phyloP scores from a whole-genome alignment of 2,329 filamentous ascomycete genomes.

The Fusarium sp. region DNA sequence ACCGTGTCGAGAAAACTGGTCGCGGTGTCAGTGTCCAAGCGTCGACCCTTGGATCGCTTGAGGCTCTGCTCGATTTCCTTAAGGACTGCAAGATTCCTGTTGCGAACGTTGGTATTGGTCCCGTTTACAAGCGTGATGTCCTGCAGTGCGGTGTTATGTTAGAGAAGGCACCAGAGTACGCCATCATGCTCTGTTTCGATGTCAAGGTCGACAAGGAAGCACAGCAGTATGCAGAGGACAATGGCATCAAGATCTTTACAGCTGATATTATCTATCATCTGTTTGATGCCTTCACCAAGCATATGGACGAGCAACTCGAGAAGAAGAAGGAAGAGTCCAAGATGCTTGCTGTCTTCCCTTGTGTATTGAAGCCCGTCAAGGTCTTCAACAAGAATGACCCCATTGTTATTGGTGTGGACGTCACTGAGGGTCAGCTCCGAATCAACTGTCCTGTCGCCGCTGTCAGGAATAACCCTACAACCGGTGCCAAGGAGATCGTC shows the following conservation, averaged over 20 bases:
- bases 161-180: slow-evolving; percentile 92
- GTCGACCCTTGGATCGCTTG: slow-evolving; percentile 94
- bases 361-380: slow-evolving; percentile 85
- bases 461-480: slow-evolving; percentile 81
- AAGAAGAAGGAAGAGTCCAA: slow-evolving; percentile 97
- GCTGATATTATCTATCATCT: slow-evolving; percentile 99
- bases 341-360: slow-evolving; percentile 95
- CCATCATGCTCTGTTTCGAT: slow-evolving; percentile 99
- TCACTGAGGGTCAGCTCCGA: slow-evolving; percentile 85
- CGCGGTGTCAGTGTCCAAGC: slow-evolving; percentile 97
- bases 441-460: slow-evolving; percentile 90
- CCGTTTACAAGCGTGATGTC: slow-evolving; percentile 97
- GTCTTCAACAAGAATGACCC: slow-evolving; percentile 99
- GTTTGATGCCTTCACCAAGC: slow-evolving; percentile 94
- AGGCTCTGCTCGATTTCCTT: slow-evolving; percentile 95
- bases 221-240: slow-evolving; percentile 86
- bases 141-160: slow-evolving; percentile 96
- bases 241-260: slow-evolving; percentile 96
- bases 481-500: slow-evolving; percentile 84
- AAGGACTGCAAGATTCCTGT: slow-evolving; percentile 97
- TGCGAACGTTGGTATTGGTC: slow-evolving; percentile 95
- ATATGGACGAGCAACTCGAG: slow-evolving; percentile 86
- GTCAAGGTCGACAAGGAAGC: slow-evolving; percentile 99
- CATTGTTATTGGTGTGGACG: slow-evolving; percentile 95
- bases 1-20: slow-evolving; percentile 88